phyloP scores from a whole-genome alignment of 2,329 filamentous ascomycete species.

The Scedosporium apiospermum region DNA sequence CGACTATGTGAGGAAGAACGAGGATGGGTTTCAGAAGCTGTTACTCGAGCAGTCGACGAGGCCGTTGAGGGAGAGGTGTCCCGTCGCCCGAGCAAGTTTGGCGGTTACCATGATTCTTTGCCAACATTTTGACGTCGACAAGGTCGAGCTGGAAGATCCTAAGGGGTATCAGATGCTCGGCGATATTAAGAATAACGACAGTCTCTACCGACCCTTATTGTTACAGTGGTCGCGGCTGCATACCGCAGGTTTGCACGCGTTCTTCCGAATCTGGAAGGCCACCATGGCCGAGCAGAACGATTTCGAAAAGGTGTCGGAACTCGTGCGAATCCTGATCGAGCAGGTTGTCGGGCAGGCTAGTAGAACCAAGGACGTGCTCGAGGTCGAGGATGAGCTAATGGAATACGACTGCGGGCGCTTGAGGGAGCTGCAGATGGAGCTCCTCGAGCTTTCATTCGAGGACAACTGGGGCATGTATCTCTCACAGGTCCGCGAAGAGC shows the following conservation, averaged over 20 bases:
- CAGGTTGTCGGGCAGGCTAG: conserved; percentile 77
- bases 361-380: conserved; percentile 72
- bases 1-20: conserved; percentile 85
- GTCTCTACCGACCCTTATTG: conserved; percentile 75
- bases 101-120: conserved; percentile 82
- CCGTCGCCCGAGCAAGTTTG: conserved; percentile 77
- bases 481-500: conserved; percentile 79
- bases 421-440: conserved; percentile 84
- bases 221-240: conserved; percentile 92
- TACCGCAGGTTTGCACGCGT: conserved; percentile 73
- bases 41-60: conserved; percentile 79
- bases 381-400: conserved; percentile 80
- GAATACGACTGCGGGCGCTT: conserved; percentile 73
- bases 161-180: conserved; percentile 69
- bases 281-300: conserved; percentile 79
- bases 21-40: conserved; percentile 87
- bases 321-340: conserved; percentile 82
- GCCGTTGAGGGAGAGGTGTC: conserved; percentile 65
- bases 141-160: conserved; percentile 67
- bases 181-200: conserved; percentile 69
- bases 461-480: conserved; percentile 90
- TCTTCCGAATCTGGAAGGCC: conserved; percentile 86
- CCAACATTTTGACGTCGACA: conserved; percentile 92
- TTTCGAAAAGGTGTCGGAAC: conserved; percentile 86
- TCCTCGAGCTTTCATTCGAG: conserved; percentile 84